Conservation (phyloP, 768 basidiomycete species). For the Neoboletus subvelutipes region DNA sequence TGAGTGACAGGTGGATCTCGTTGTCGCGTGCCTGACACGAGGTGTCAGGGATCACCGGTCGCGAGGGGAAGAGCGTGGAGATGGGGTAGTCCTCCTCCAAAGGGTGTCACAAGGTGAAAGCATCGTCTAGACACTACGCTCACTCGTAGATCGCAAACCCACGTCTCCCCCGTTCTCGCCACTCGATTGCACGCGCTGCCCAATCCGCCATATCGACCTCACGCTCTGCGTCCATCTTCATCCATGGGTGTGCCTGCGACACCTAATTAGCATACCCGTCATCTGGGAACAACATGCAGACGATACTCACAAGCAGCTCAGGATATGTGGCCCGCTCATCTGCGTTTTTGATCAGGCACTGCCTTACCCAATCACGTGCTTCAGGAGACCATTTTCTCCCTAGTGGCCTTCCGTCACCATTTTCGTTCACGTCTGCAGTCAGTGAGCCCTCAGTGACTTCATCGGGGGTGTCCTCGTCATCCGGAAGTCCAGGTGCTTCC, state of each 20-base stretch:
- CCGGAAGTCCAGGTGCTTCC: conserved; percentile 84
- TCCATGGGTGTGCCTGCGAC: conserved; percentile 72
- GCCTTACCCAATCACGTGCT: conserved; percentile 80
- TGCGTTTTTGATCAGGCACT: conserved; percentile 81
- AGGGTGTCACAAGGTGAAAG: conserved; percentile 10
- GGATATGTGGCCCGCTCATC: conserved; percentile 77
- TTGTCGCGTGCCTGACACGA: conserved; percentile 1
- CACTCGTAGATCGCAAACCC: conserved; percentile 23
- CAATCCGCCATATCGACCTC: conserved; percentile 85
- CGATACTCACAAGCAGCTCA: conserved; percentile 63
- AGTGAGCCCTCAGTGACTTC: conserved; percentile 14
- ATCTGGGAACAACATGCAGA: background rate
- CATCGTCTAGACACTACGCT: conserved; percentile 10
- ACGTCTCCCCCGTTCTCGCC: conserved; percentile 31
- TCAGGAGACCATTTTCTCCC: conserved; percentile 34
- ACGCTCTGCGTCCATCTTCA: conserved; percentile 54
- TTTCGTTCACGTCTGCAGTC: conserved; percentile 12
- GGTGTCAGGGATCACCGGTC: conserved; percentile 18
- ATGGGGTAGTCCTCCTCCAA: conserved; percentile 20
- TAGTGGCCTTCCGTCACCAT: conserved; percentile 10
- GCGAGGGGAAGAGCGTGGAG: conserved; percentile 24
- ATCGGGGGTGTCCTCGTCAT: conserved; percentile 36
- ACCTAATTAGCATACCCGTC: background rate
- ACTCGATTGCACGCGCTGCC: conserved; percentile 58
- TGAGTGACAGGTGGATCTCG: conserved; percentile 3